These are phyloP conservation scores for Grigorovia jiainica DNA, from an alignment of 805 yeast genomes.

Conservation along the genomic window DNA sequence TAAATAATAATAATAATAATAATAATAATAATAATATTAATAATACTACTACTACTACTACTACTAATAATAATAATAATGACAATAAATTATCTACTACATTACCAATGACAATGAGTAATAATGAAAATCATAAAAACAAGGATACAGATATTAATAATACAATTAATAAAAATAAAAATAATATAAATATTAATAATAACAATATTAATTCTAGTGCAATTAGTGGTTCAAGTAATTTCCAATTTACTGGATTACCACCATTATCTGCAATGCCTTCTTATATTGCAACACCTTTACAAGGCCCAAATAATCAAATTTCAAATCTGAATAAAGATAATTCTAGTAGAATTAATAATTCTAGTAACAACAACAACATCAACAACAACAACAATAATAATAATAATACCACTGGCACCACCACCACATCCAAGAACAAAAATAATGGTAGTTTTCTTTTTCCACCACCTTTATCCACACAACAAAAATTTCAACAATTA, in stretches of 20 bases:
- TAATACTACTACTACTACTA: not conserved
- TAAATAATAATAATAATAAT: not conserved
- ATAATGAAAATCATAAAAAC: not conserved
- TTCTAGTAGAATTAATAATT: constrained; percentile 4
- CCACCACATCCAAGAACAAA: not conserved
- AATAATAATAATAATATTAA: not conserved
- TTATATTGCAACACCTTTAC: constrained; percentile 29
- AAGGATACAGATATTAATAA: not conserved
- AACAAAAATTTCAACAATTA: not conserved
- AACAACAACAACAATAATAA: constrained; percentile 13
- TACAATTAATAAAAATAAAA: not conserved
- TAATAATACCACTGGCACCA: not conserved
- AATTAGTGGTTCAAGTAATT: not conserved
- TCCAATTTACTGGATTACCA: constrained; percentile 15
- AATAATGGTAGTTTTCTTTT: not conserved
- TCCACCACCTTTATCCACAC: not conserved
- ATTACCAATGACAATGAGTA: too few relatives aligned
- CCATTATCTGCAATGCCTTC: constrained; percentile 26
- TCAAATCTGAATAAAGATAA: constrained; percentile 7
- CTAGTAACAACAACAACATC: constrained; percentile 15
- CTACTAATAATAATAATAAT: not conserved
- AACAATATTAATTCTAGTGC: not conserved
- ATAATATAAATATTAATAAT: constrained; percentile 1
- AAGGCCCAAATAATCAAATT: constrained; percentile 10
- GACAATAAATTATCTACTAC: too few relatives aligned